Evolutionary conservation across 2,329 filamentous ascomycete genomes (phyloP), one percentile per base, ranked within the genome.

Genomic region (Alternaria dauci): DNA sequence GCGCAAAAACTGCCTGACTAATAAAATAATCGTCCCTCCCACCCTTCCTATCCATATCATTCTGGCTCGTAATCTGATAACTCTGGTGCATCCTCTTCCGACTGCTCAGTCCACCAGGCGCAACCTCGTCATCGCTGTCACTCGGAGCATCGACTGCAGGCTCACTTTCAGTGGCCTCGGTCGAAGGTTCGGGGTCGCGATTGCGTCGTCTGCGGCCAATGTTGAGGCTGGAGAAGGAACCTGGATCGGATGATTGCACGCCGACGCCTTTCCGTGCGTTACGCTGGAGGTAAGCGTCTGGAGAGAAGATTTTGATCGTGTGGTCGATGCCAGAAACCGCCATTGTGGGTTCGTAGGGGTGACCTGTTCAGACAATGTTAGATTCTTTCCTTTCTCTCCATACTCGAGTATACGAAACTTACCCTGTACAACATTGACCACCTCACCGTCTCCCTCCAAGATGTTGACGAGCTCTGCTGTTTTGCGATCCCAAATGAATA

Each of bases 381-480:
- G 64, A 39, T 52, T 46, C 2, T 11, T 8, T 11, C 2, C 18
- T 12, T 6, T 4, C 18, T 8, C 2, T 8, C 11, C 16, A 12
- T 32, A 30, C 1, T 39, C 3, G 2, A 5, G 4, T 14, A 20
- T 41, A 4, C 25, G 4, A 4, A 7, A 55, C 75, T 50, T 72
- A 84, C 86, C 86, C 82, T 89, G 87, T 14, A 89, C 81, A 16
- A 91, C 88, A 68, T 91, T 91, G 58, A 90, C 88, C n/a, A 89
- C 86, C 63, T 91, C 88, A 25, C 86, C 86, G 71, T 91, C 88
- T 1, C 86, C 88, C 72, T 89, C 84, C 7, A 90, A 80, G 16
- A 91, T 88, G 69, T 89, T 89, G 51, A 90, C 80, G 50, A 91
- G 77, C 57, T 87, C 80, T 18, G 81, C 79, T 5, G 86, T 88